A percentile compares a stretch with the other conserved stretches of the same genome.
Evolutionary conservation across 768 basidiomycete genomes (phyloP).

Genomic region (Suillus variegatus): DNA sequence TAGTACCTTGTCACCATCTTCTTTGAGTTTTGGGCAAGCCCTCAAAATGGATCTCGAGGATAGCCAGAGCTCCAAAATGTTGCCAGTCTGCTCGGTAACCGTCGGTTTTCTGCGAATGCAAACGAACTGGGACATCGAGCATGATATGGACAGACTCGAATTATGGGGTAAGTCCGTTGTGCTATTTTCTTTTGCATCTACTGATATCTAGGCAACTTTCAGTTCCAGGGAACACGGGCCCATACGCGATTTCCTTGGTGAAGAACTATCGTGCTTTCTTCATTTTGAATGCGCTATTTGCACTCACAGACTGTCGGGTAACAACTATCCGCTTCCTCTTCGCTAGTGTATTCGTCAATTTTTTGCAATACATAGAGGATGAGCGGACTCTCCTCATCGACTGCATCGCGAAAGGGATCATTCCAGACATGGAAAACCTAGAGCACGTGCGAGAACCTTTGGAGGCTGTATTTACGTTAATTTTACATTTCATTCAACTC

Average conservation of each 20-base stretch:
- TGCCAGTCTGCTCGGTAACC: neutral
- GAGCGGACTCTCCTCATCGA: slow-evolving; percentile 7
- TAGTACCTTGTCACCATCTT: neutral
- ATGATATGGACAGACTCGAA: neutral
- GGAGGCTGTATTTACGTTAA: neutral
- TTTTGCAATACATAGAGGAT: slow-evolving; percentile 11
- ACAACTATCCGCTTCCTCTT: slow-evolving; percentile 1
- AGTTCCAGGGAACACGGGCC: slow-evolving; percentile 19
- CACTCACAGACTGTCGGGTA: slow-evolving; percentile 3
- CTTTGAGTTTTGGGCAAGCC: neutral
- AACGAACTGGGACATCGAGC: neutral
- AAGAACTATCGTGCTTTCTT: slow-evolving; percentile 12
- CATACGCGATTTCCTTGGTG: slow-evolving; percentile 21
- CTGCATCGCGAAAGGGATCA: slow-evolving; percentile 9
- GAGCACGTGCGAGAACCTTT: neutral
- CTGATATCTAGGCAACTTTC: neutral
- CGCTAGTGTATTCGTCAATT: slow-evolving; percentile 1
- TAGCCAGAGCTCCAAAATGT: neutral
- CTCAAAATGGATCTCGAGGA: neutral
- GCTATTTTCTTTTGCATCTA: too few species aligned
- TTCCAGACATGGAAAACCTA: slow-evolving; percentile 9
- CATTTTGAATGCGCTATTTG: slow-evolving; percentile 12
- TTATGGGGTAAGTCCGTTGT: neutral
- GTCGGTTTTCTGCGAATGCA: neutral
- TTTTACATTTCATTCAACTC: neutral